Conservation (phyloP, 352 stramenopile species). For the Pythium periplocum region DNA sequence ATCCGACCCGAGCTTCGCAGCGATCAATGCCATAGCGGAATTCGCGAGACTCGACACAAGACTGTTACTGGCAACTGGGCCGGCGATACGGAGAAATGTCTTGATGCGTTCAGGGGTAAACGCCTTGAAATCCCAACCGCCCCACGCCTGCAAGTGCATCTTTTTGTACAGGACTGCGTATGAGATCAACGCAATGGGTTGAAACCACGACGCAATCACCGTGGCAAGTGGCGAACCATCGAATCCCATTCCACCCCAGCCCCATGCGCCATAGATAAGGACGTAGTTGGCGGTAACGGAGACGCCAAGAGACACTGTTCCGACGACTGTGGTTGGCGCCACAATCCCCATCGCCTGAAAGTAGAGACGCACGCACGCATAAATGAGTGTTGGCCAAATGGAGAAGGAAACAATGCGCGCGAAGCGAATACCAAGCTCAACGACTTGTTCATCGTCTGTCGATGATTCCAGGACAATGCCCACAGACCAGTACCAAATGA, state of each 20-base stretch:
- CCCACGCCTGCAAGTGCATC: constrained; percentile 66
- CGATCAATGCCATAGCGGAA: constrained; percentile 61
- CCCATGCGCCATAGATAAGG: constrained; percentile 51
- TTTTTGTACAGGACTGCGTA: constrained; percentile 77
- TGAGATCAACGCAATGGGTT: constrained; percentile 63
- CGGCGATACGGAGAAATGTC: constrained; percentile 63
- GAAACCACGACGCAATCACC: constrained; percentile 76
- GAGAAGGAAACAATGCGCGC: constrained; percentile 75
- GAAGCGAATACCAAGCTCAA: constrained; percentile 61
- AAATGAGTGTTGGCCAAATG: constrained; percentile 65
- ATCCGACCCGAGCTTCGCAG: constrained; percentile 63
- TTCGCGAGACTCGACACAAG: constrained; percentile 72
- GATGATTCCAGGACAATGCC: constrained; percentile 52
- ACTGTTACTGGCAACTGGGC: constrained; percentile 55
- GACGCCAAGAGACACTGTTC: constrained; percentile 57
- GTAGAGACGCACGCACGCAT: constrained; percentile 75
- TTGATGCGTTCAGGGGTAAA: constrained; percentile 56
- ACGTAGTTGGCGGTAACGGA: constrained; percentile 22
- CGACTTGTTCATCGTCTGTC: constrained; percentile 55
- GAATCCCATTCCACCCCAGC: constrained; percentile 61
- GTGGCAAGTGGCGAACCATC: constrained; percentile 71
- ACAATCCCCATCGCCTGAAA: constrained; percentile 84
- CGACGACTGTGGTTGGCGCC: constrained; percentile 67
- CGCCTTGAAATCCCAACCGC: constrained; percentile 50
- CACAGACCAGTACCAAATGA: constrained; percentile 59